Conservation (phyloP, 768 basidiomycete species). For the Gloeopeniophorella convolvens region DNA sequence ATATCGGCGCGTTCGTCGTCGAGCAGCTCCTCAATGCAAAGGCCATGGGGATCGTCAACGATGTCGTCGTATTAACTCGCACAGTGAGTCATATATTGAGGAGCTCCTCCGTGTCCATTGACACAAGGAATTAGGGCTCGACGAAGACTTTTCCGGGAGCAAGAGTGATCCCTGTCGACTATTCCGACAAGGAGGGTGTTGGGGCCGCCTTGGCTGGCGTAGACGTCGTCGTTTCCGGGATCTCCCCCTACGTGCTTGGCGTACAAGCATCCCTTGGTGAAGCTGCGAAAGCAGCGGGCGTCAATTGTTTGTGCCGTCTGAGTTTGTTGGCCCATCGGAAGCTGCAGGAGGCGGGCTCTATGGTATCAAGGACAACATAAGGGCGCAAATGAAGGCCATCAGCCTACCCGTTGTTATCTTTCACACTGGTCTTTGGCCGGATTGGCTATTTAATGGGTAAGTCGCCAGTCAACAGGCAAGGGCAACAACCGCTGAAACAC, state of each 20-base stretch:
- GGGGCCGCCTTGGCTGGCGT: background rate
- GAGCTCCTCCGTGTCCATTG: background rate
- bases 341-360: too few species aligned
- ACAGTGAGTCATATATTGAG: background rate
- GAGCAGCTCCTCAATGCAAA: constrained; percentile 10
- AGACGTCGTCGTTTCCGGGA: constrained; percentile 2
- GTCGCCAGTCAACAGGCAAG: background rate
- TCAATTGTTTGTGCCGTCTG: constrained; percentile 15
- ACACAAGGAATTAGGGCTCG: background rate
- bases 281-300: constrained; percentile 6
- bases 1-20: constrained; percentile 2
- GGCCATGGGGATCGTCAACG: background rate
- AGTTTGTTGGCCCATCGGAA: constrained; percentile 22
- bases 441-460: constrained; percentile 1
- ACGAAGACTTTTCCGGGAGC: background rate
- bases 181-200: background rate
- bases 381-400: background rate
- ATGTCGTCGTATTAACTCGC: background rate
- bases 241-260: background rate
- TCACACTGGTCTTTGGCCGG: constrained; percentile 7
- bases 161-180: background rate
- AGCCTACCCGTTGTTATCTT: constrained; percentile 7
- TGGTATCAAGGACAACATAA: background rate
- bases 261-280: background rate
- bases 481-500: background rate